Evolutionary conservation across 116 monocot species (phyloP), one percentile per base, ranked within the genome.

Genomic region (Phalaenopsis hybrid): DNA sequence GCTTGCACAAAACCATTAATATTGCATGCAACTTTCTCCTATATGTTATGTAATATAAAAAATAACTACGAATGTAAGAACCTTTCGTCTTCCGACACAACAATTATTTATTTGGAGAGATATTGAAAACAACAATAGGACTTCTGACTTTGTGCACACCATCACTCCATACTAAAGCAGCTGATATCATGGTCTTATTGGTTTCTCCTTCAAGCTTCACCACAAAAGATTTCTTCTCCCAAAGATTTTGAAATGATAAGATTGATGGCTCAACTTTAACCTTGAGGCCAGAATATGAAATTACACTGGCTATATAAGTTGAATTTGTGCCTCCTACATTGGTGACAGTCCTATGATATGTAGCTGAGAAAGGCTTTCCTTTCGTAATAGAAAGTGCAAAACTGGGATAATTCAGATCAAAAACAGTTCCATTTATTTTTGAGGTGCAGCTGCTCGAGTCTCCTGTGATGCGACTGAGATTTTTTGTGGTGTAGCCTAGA

Each of bases 101-200:
- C 48, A 48, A 37, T 37, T 48, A 48, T 5, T 6, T 9, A 6
- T 48, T 8, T 48, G 48, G 6, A 48, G 48, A 58, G 20, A 58
- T 15, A 68, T 77, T 81, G 58, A 73, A 81, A 31, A 82, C 74
- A 1, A 85, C 79, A 79, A 85, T 82, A 16, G 85, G 82, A 57
- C 78, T 85, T 34, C 81, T 79, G 55, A 79, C 82, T 11, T 41
- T 33, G 63, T 82, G 78, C 20, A 75, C 59, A 4, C 83, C 83
- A 44, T 83, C 86, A 28, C 12, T 76, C 83, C 80, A 86, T 0
- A 77, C 16, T 10, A 86, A 44, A 25, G 82, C 65, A 16, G 75
- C 83, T 2, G 83, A 86, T 2, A 68, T 6, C 11, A 77, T 10
- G 8, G 37, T 31, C 41, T 43, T 41, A 0, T 2, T 12, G 4